These are phyloP conservation scores for Apiospora aurea DNA, from an alignment of 2,329 filamentous ascomycete genomes.

Conservation along the genomic window DNA sequence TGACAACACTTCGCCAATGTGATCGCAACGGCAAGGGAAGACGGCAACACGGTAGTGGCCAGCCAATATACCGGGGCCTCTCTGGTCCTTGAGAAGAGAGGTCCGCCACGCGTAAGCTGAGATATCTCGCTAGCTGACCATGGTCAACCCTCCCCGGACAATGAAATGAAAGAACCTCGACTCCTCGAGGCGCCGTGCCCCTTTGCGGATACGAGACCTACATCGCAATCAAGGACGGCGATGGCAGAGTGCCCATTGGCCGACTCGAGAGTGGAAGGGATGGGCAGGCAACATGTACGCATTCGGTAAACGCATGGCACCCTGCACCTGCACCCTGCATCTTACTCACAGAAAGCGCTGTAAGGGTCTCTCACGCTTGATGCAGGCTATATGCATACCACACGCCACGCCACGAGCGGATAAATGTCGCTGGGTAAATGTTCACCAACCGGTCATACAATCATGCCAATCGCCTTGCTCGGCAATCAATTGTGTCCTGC, in stretches of 20 bases:
- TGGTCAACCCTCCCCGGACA: not conserved
- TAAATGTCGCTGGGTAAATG: slow-evolving; percentile 12
- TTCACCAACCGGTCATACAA: not conserved
- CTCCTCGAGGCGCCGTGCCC: too few species aligned
- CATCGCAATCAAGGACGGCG: not conserved
- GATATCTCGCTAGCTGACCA: not conserved
- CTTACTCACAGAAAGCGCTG: not conserved
- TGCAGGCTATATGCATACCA: slow-evolving; percentile 20
- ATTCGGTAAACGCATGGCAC: not conserved
- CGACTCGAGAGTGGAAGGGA: not conserved
- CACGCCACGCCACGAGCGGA: not conserved
- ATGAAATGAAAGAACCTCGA: not conserved
- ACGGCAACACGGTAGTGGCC: not conserved
- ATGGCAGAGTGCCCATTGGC: not conserved
- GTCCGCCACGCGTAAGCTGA: not conserved
- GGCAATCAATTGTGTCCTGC: not conserved
- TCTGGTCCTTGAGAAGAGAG: not conserved
- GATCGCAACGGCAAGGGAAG: not conserved
- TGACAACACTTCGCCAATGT: not conserved
- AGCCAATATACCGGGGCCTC: not conserved
- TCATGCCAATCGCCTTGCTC: not conserved
- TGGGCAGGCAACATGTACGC: slow-evolving; percentile 1
- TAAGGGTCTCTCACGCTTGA: slow-evolving; percentile 1
- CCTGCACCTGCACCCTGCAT: not conserved
- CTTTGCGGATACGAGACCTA: too few species aligned